A percentile compares a stretch with the other conserved stretches of the same genome.
These are phyloP conservation scores for Haplosporangium gracile DNA, from an alignment of 192 early-diverging fungal species.

Conservation along the genomic window DNA sequence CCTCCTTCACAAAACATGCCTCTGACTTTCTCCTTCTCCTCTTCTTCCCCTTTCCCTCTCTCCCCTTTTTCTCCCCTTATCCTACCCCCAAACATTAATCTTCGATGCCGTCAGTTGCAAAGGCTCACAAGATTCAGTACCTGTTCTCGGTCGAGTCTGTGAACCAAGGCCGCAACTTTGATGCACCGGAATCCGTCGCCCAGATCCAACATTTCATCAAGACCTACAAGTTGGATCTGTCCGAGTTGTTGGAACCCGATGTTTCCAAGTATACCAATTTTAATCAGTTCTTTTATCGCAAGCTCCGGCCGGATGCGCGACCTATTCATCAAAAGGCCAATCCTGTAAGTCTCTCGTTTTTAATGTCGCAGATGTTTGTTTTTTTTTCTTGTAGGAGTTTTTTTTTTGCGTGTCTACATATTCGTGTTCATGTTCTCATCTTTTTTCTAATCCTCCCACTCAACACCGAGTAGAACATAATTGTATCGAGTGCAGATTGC, in stretches of 20 bases:
- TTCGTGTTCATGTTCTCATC: too few relatives aligned
- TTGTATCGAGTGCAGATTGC: conserved; percentile 72
- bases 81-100: too few relatives aligned
- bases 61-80: not conserved
- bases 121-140: conserved; percentile 34
- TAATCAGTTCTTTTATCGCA: conserved; percentile 83
- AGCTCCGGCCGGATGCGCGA: conserved; percentile 72
- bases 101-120: conserved; percentile 14
- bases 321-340: conserved; percentile 55
- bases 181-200: conserved; percentile 65
- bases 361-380: not conserved
- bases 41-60: not conserved
- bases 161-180: conserved; percentile 74
- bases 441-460: too few relatives aligned
- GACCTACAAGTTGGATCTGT: conserved; percentile 75
- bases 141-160: conserved; percentile 39
- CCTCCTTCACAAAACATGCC: not conserved
- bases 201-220: conserved; percentile 78
- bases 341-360: conserved; percentile 14
- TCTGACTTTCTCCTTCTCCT: not conserved
- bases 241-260: conserved; percentile 69
- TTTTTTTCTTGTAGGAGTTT: not conserved
- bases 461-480: conserved; percentile 40
- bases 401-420: not conserved
- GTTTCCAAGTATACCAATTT: conserved; percentile 68